Conservation (phyloP, 208 protist genomes). For the Acanthamoeba quina region DNA sequence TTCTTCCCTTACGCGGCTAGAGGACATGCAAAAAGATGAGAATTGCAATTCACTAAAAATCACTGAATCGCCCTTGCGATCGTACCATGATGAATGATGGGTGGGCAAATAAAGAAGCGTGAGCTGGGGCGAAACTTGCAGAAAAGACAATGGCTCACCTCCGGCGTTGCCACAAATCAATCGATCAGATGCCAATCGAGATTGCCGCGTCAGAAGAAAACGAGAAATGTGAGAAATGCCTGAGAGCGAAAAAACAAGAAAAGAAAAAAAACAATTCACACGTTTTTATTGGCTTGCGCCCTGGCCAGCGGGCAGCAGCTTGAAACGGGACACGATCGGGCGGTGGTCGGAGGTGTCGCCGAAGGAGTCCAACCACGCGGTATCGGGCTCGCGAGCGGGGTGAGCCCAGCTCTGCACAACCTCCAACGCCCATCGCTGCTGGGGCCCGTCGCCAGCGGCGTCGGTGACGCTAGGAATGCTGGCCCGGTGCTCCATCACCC, state of each 20-base stretch:
- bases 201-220: background rate
- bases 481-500: background rate
- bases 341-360: conserved; percentile 32
- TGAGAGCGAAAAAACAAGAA: background rate
- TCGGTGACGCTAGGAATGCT: background rate
- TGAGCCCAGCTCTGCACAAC: conserved; percentile 1
- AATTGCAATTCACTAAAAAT: background rate
- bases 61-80: background rate
- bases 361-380: background rate
- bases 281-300: no score
- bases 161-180: background rate
- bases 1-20: background rate
- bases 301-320: background rate
- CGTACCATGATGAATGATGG: no score
- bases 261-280: no score
- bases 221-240: background rate
- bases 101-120: background rate
- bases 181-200: background rate
- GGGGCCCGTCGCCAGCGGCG: background rate
- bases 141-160: no score
- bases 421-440: background rate
- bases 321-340: conserved; percentile 22
- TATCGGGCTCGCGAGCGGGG: background rate
- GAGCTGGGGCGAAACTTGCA: background rate
- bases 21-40: background rate